A percentile compares a stretch with the other conserved stretches of the same genome.
Conservation (phyloP, 2,329 filamentous ascomycete genomes). For the Aspergillus sclerotialis region DNA sequence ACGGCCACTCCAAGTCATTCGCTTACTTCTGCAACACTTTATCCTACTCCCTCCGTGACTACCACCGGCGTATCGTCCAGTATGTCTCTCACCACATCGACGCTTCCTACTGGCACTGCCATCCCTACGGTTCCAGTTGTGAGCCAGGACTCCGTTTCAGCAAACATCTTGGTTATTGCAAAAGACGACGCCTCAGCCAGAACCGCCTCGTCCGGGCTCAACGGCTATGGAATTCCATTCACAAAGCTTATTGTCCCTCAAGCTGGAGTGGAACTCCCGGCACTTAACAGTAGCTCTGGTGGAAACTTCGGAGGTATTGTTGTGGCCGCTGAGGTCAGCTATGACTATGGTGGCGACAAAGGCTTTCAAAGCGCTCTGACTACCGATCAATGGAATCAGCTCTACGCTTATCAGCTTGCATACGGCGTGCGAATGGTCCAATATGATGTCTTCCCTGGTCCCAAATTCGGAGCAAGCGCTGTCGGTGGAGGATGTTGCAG, state of each 20-base stretch:
- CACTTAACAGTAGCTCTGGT: conserved; percentile 42
- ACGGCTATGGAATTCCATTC: conserved; percentile 56
- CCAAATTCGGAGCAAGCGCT: conserved; percentile 41
- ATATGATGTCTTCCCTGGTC: conserved; percentile 50
- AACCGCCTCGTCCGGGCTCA: conserved; percentile 48
- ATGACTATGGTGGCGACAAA: conserved; percentile 40
- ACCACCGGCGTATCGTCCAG: conserved; percentile 5
- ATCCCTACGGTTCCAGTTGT: conserved; percentile 13
- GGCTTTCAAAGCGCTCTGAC: conserved; percentile 50
- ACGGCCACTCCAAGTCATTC: conserved; percentile 5
- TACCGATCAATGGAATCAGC: conserved; percentile 47
- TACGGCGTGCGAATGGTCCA: conserved; percentile 58
- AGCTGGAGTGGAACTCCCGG: conserved; percentile 44
- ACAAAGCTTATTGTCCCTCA: conserved; percentile 50
- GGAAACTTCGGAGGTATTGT: conserved; percentile 58
- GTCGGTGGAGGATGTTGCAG: conserved; percentile 42
- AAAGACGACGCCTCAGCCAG: conserved; percentile 44
- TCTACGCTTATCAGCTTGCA: conserved; percentile 52
- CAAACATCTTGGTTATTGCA: conserved; percentile 51
- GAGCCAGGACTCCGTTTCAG: conserved; percentile 17
- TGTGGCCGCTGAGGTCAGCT: conserved; percentile 47
- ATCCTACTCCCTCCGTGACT: too few relatives aligned
- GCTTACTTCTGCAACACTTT: conserved; percentile 6
- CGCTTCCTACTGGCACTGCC: conserved; percentile 8
- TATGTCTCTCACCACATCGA: conserved; percentile 19